Conservation (phyloP, 1,139 yeast species). For the Wickerhamomyces sp. region DNA sequence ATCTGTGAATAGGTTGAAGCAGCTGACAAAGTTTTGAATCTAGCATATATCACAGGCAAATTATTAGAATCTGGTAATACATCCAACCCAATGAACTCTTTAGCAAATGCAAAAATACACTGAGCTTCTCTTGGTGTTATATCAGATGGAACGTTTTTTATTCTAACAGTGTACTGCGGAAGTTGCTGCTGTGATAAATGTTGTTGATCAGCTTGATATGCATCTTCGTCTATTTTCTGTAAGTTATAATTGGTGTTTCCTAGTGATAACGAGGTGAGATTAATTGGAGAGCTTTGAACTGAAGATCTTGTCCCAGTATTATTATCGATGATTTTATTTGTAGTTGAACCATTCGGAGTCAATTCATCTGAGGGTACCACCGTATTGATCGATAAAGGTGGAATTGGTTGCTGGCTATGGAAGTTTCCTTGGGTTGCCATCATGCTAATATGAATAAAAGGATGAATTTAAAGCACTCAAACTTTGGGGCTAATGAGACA, state of each 20-base stretch:
- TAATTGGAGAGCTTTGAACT: neutral
- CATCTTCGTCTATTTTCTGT: slow-evolving; percentile 1
- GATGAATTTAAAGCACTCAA: neutral
- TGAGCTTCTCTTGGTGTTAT: slow-evolving; percentile 72
- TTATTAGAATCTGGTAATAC: slow-evolving; percentile 28
- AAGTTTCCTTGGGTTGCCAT: neutral
- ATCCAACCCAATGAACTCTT: slow-evolving; percentile 66
- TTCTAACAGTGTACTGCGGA: slow-evolving; percentile 26
- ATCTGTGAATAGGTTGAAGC: slow-evolving; percentile 70
- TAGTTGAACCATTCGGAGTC: neutral
- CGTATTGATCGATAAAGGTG: neutral
- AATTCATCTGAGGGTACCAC: neutral
- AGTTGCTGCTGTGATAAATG: slow-evolving; percentile 13
- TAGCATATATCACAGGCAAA: slow-evolving; percentile 46
- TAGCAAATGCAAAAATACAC: slow-evolving; percentile 73
- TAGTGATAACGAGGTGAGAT: neutral
- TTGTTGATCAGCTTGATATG: slow-evolving; percentile 3
- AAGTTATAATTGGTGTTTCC: neutral
- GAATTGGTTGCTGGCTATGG: neutral
- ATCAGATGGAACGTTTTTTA: slow-evolving; percentile 68
- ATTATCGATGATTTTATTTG: neutral
- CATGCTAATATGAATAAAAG: slow-evolving; percentile 1
- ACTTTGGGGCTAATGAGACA: neutral
- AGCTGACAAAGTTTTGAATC: slow-evolving; percentile 57
- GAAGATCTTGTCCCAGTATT: neutral